These are phyloP conservation scores for Hippophae gyantsensis DNA, from an alignment of 306 rosid species.

Conservation along the genomic window DNA sequence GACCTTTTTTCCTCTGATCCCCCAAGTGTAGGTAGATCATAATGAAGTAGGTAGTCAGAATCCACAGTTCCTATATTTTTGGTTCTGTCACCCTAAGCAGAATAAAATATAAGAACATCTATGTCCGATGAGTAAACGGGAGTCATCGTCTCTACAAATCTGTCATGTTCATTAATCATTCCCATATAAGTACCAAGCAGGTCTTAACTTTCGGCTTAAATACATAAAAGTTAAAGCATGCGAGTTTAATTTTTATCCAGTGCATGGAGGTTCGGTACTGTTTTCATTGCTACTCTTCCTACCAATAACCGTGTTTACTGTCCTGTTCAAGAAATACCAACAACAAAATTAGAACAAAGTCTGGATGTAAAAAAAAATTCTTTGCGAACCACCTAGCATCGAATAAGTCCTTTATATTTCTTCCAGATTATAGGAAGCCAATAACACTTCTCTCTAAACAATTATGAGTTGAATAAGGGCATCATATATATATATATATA, in stretches of 20 bases:
- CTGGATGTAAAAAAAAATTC: conserved; percentile 73
- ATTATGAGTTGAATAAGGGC: background rate
- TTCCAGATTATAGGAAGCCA: too few relatives aligned
- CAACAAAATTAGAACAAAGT: conserved; percentile 34
- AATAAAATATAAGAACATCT: too few relatives aligned
- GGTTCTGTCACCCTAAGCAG: conserved; percentile 36
- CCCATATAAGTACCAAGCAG: background rate
- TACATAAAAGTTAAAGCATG: background rate
- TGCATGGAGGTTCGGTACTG: conserved; percentile 73
- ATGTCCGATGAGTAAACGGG: too few relatives aligned
- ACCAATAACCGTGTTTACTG: conserved; percentile 48
- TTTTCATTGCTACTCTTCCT: conserved; percentile 43
- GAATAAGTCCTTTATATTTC: too few relatives aligned
- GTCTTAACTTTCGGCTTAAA: background rate
- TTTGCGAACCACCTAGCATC: conserved; percentile 81
- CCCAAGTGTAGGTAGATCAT: conserved; percentile 38
- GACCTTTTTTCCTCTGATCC: conserved; percentile 17
- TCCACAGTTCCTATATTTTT: conserved; percentile 36
- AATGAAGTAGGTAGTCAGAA: conserved; percentile 36
- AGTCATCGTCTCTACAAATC: conserved; percentile 27
- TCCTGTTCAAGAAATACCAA: conserved; percentile 27
- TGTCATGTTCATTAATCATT: conserved; percentile 2
- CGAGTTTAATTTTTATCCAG: conserved; percentile 36
- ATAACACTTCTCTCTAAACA: too few relatives aligned
- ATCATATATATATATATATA: background rate